phyloP scores from a whole-genome alignment of 75 land plant genomes.

The Sequoia sempervirens region DNA sequence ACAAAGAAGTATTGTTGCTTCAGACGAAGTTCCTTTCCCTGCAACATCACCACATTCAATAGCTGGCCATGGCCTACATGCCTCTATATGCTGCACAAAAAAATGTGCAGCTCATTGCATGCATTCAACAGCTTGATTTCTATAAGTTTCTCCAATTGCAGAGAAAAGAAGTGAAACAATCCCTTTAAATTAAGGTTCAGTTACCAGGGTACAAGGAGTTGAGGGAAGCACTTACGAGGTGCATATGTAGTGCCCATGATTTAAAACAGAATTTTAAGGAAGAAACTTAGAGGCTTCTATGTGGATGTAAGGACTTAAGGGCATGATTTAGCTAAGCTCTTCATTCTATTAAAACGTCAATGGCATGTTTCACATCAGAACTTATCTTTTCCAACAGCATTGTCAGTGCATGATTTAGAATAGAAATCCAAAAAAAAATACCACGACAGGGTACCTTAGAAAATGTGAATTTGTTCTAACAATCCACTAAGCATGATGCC shows the following conservation, averaged over 20 bases:
- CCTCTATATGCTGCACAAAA: background rate
- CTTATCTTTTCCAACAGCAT: background rate
- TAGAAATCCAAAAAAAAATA: background rate
- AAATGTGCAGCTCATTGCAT: slow-evolving; percentile 1
- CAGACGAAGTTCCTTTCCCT: slow-evolving; percentile 49
- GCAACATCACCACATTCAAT: slow-evolving; percentile 12
- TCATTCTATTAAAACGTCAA: background rate
- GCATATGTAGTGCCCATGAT: background rate
- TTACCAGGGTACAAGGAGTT: background rate
- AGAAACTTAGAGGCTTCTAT: background rate
- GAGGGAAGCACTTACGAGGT: background rate
- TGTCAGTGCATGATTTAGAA: background rate
- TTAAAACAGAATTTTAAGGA: background rate
- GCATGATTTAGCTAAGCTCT: background rate
- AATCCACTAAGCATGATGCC: background rate
- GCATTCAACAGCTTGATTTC: background rate
- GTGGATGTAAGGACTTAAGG: background rate
- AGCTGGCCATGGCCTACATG: background rate
- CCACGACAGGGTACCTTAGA: background rate
- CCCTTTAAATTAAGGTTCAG: background rate
- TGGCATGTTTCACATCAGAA: background rate
- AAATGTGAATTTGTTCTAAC: background rate
- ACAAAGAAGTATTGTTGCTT: slow-evolving; percentile 82
- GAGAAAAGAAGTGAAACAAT: background rate
- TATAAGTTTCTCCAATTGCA: background rate